Base-by-base conservation (phyloP, 371 early-diverging fungal species). In the Phascolomyces articulosus region DNA sequence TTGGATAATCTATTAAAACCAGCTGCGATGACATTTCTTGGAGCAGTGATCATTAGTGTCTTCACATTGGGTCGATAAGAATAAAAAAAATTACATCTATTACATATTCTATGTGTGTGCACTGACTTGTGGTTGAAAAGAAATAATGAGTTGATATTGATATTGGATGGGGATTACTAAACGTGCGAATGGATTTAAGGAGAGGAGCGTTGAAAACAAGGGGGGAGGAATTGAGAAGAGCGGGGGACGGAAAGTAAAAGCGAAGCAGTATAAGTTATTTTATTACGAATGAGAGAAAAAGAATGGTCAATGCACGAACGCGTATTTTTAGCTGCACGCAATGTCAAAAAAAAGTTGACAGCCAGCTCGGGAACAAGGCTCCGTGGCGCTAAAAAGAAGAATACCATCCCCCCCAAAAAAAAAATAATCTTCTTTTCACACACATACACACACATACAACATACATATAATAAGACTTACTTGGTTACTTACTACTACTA, bases 21-120 rank as follows among this genome's bases (percentile, higher is more conserved):
- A 38, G 87, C 85, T 27, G 87, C 89, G 20, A 74, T 89, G 67
- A 72, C 84, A 24, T 84, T 84, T 34, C 74, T 88, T 34, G 85
- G 85, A 26, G 73, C 85, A 29, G 85, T 79, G 21, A 87, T 88
- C 64, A 62, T 86, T 29, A 83, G 85, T 34, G 88, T 86, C 2
- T 87, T 88, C 75, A 78, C 83, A 44, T 44, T 15, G 16, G 15
- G 44, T 44, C 44, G 44, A 44, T 44, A n/a, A 44, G 16, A 4
- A 44, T 13, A 44, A 44, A 44, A 0, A 11, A 9, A 34, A 34
- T 34, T 9, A 34, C 11, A 9, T 9, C 11, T n/a, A n/a, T n/a
- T n/a, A n/a, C n/a, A n/a, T n/a, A n/a, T n/a, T n/a, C n/a, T n/a
- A n/a, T n/a, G n/a, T n/a, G n/a, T n/a, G 44, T 44, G 44, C 44